Base-by-base conservation (phyloP, 805 yeast species). In the Metschnikowia kunwiensis region DNA sequence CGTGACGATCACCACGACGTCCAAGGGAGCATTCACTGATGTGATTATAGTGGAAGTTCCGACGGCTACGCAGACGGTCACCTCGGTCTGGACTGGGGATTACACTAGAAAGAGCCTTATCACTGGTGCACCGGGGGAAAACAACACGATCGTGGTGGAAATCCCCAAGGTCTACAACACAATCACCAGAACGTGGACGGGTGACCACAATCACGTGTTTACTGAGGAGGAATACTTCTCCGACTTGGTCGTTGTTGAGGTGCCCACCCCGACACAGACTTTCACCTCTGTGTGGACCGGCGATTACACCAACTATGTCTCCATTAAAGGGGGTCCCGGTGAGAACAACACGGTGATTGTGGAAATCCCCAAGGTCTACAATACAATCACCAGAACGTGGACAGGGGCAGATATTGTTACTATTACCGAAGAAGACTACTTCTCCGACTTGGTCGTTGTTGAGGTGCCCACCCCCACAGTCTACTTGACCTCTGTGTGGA, bases 371-470 rank as follows among this genome's bases (percentile, higher is more conserved):
- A 43, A 34, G 32, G 50, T 53, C 0, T 34, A 39, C 7, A 23
- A 23, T 1, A 53, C 55, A 1, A 29, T 26, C 8, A 50, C 57
- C 1, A 21, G 29, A 16, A 44, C 54, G 5, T 49, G 47, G 43
- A 25, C 34, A 3, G 32, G 36, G 14, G 23, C 50, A 3, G 34
- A 47, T 15, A 38, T 42, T 9, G 22, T 29, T 3, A 23, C 29
- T 5, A 18, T 24, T 5, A 56, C 60, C 4, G 27, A 16, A 10
- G 39, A 54, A 7, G 50, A 43, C 11, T 19, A 6, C 6, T 9
- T 11, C 9, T 52, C 57, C 18, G 53, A 42, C 2, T 50, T 57
- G 1, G 53, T 53, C 3, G 38, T 40, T 7, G 45, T 51, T 6
- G 29, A 32, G 2, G 34, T 38, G 15, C 52, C 52, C 5, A 34